Percentiles rank a stretch among this genome's conserved stretches.
Evolutionary conservation across 495 filamentous ascomycete genomes (phyloP).

Genomic region (Penicillium macrosclerotiorum): DNA sequence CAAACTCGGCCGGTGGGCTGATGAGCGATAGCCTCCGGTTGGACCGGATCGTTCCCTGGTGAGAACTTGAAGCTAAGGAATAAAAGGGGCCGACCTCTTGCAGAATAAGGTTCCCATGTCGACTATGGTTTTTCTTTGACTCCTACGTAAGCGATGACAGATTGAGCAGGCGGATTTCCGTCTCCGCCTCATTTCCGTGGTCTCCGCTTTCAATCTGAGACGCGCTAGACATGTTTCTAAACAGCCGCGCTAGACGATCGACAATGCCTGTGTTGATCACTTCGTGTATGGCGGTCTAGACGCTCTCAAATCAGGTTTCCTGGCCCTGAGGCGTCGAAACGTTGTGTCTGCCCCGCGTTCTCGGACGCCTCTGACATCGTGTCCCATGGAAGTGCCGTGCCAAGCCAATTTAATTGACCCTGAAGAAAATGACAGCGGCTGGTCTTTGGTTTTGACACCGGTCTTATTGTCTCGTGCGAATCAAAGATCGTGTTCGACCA

Average conservation of each 20-base stretch:
- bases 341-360: constrained; percentile 10
- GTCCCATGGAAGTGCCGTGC: constrained; percentile 6
- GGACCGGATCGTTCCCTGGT: neutral
- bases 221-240: constrained; percentile 9
- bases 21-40: constrained; percentile 11
- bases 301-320: neutral
- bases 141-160: too few species aligned
- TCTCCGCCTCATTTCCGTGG: neutral
- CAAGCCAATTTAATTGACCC: constrained; percentile 18
- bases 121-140: too few species aligned
- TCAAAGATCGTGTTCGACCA: neutral
- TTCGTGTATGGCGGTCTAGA: constrained; percentile 9
- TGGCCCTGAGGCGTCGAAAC: neutral
- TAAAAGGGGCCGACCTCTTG: neutral
- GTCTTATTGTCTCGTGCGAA: neutral
- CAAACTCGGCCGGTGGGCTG: constrained; percentile 14
- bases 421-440: constrained; percentile 22
- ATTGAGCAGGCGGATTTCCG: neutral
- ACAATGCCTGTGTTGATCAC: constrained; percentile 14
- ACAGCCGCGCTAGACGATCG: constrained; percentile 22
- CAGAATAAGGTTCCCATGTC: neutral
- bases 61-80: neutral
- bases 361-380: neutral
- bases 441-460: neutral
- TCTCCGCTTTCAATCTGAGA: constrained; percentile 16